Evolutionary conservation across 2,329 filamentous ascomycete genomes (phyloP).

Genomic region (Colletotrichum chlorophyti): DNA sequence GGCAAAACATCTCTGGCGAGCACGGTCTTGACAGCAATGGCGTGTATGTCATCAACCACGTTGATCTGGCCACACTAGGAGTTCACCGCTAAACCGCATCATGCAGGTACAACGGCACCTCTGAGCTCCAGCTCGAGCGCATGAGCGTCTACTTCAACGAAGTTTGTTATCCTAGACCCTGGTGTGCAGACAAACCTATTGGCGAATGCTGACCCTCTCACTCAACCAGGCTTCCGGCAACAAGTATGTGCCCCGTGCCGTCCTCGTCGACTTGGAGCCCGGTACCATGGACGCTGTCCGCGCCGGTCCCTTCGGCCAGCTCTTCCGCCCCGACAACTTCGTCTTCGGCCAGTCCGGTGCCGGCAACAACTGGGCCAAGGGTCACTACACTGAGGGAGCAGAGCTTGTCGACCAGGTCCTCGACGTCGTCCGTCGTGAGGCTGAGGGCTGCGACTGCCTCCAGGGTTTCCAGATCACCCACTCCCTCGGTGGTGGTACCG

Average conservation of each 20-base stretch:
- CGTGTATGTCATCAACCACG: conserved; percentile 70
- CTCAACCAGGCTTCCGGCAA: conserved; percentile 81
- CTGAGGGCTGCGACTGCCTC: conserved; percentile 98
- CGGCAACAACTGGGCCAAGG: conserved; percentile 99
- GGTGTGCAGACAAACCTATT: conserved; percentile 10
- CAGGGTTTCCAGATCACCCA: conserved; percentile 99
- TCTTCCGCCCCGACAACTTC: conserved; percentile 99
- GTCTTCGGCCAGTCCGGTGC: conserved; percentile 99
- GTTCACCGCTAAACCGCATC: conserved; percentile 33
- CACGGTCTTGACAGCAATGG: conserved; percentile 98
- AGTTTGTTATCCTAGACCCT: conserved; percentile 43
- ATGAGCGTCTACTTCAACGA: conserved; percentile 99
- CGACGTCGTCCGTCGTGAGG: conserved; percentile 98
- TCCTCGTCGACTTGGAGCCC: conserved; percentile 98
- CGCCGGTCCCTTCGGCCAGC: conserved; percentile 96
- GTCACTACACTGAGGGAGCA: conserved; percentile 99
- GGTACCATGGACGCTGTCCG: conserved; percentile 99
- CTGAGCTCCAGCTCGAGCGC: conserved; percentile 98
- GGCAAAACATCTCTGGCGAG: conserved; percentile 86
- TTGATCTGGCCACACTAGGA: conserved; percentile 19
- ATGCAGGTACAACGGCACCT: conserved; percentile 91
- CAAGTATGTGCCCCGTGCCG: conserved; percentile 99
- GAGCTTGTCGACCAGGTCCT: conserved; percentile 98
- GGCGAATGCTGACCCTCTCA: conserved; percentile 18
- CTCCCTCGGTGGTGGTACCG: conserved; percentile 99